Evolutionary conservation across 2,329 filamentous ascomycete genomes (phyloP), one percentile per base, ranked within the genome.

Genomic region (Metarhizium robertsii): DNA sequence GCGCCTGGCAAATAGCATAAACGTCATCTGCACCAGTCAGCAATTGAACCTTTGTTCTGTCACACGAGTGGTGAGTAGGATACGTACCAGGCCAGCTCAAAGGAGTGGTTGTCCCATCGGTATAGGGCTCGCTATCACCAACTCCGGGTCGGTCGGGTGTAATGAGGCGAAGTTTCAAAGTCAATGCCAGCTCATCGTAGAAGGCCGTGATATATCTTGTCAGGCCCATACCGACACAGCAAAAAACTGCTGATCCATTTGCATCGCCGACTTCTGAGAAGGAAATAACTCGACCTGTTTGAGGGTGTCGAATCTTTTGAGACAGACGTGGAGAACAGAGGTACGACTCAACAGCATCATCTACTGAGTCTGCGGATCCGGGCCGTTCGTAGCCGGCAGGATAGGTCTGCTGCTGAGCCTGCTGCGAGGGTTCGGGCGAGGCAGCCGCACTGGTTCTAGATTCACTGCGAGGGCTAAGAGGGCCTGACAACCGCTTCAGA

Each of bases 251-350:
- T 61, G 87, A 92, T 1, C 94, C 94, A 47, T 92, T 84, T 0
- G 92, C 85, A 68, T 97, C 92, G 14, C 94, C 94, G 2, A 99
- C 94, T 69, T 99, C 94, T 0, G 92, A 97, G 66, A 96, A 99
- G 0, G 91, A 95, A 61, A 99, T 96, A 3, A 87, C 79, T 16
- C 94, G 84, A 1, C 92, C 91, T 0, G 89, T 95, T 57, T 89
- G 86, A 1, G 91, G 90, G 69, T 96, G 90, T 25, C 79, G 79
- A 53, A 97, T 90, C 71, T 87, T 95, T 65, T 96, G 92, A 3
- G 90, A 95, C 54, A 99, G 73, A 7, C 92, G 84, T 0, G 90
- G 85, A 11, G 90, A 90, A 63, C 85, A 84, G 6, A 97, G 77
- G 66, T 95, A 99, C 2, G 86, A 83, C 55, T 91, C 84, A 1